Conservation (phyloP, 306 rosid species). For the Cicer judaicum region DNA sequence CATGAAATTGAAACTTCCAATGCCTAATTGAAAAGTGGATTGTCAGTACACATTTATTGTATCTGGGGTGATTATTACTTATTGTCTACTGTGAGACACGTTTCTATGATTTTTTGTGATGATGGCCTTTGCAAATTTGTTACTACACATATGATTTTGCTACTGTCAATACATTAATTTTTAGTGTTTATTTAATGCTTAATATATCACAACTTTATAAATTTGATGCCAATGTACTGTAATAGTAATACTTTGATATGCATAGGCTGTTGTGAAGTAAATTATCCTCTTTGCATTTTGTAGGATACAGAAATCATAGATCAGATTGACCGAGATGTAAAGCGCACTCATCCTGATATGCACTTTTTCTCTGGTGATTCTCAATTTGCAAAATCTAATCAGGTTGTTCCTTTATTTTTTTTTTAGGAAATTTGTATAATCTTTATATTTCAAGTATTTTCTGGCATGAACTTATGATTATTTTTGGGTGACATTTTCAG, state of each 20-base stretch:
- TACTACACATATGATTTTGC: slow-evolving; percentile 7
- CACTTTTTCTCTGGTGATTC: slow-evolving; percentile 94
- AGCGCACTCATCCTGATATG: slow-evolving; percentile 99
- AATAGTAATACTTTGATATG: slow-evolving; percentile 14
- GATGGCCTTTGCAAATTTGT: slow-evolving; percentile 10
- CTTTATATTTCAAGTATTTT: slow-evolving; percentile 11
- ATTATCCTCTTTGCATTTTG: slow-evolving; percentile 45
- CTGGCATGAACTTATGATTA: slow-evolving; percentile 25
- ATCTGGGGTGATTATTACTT: slow-evolving; percentile 23
- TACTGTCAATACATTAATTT: slow-evolving; percentile 12
- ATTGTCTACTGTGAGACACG: slow-evolving; percentile 21
- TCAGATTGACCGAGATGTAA: slow-evolving; percentile 97
- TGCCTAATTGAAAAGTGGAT: slow-evolving; percentile 19
- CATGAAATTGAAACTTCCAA: slow-evolving; percentile 21
- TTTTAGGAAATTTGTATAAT: slow-evolving; percentile 19
- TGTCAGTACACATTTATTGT: neutral
- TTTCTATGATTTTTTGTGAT: slow-evolving; percentile 4
- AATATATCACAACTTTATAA: slow-evolving; percentile 1
- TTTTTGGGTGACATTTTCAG: slow-evolving; percentile 61
- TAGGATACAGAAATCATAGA: slow-evolving; percentile 96
- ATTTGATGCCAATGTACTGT: slow-evolving; percentile 13
- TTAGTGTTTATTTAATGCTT: slow-evolving; percentile 1
- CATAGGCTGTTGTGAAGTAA: slow-evolving; percentile 38
- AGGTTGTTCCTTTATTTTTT: slow-evolving; percentile 56
- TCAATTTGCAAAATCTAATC: slow-evolving; percentile 83